These are phyloP conservation scores for Linderniella brevidens DNA, from an alignment of 257 asterid genomes.

Conservation along the genomic window DNA sequence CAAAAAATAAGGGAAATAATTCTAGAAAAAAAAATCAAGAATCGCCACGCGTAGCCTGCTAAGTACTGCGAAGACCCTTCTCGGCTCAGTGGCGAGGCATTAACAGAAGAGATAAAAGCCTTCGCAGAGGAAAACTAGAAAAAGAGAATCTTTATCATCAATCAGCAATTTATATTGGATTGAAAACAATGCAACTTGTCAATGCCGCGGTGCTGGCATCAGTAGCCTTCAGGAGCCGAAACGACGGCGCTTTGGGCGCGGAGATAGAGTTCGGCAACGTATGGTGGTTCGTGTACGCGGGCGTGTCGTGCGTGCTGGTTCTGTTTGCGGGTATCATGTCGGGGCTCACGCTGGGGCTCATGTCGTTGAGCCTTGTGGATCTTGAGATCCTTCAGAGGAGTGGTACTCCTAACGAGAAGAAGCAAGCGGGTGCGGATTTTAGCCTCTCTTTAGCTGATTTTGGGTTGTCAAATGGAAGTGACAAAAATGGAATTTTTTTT, in stretches of 20 bases:
- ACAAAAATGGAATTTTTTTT: background rate
- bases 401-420: conserved; percentile 65
- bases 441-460: background rate
- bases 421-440: conserved; percentile 28
- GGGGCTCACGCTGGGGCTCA: conserved; percentile 77
- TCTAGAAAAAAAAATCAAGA: no score
- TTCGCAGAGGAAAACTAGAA: no score
- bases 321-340: conserved; percentile 91
- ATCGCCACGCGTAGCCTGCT: no score
- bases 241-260: conserved; percentile 23
- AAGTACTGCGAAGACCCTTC: no score
- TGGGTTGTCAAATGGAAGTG: background rate
- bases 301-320: conserved; percentile 62
- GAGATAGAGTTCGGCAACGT: conserved; percentile 72
- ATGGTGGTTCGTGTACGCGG: conserved; percentile 66
- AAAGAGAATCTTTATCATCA: no score
- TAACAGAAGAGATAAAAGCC: no score
- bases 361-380: conserved; percentile 87
- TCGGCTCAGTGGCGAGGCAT: no score
- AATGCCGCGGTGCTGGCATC: conserved; percentile 43
- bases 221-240: conserved; percentile 18
- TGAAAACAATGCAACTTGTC: conserved; percentile 28
- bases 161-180: no score
- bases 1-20: no score
- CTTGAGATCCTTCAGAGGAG: conserved; percentile 93